Conservation (phyloP, 805 yeast genomes). For the Saccharomycopsis sp. region DNA sequence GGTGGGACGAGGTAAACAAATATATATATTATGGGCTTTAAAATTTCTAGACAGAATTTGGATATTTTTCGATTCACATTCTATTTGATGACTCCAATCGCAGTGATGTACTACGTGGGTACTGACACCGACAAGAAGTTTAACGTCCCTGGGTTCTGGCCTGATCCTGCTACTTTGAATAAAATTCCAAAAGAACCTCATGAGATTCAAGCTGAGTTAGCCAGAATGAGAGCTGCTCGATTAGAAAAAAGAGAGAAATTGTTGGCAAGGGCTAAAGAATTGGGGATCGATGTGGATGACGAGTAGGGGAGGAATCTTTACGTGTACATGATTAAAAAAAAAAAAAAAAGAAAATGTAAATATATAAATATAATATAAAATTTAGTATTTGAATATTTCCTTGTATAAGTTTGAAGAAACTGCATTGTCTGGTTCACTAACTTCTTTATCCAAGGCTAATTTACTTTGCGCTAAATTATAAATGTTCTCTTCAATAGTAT, state of each 20-base stretch:
- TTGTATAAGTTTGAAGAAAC: constrained; percentile 8
- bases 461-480: constrained; percentile 82
- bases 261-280: constrained; percentile 62
- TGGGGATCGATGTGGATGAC: constrained; percentile 20
- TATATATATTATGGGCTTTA: no score
- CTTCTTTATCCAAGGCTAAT: constrained; percentile 60
- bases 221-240: constrained; percentile 74
- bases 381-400: constrained; percentile 8
- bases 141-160: constrained; percentile 94
- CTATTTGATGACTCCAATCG: constrained; percentile 77
- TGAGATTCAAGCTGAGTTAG: constrained; percentile 86
- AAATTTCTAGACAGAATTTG: constrained; percentile 18
- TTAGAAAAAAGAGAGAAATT: constrained; percentile 64
- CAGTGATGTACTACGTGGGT: constrained; percentile 92
- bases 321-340: no score
- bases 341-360: no score
- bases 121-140: constrained; percentile 82
- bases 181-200: constrained; percentile 89
- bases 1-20: no score
- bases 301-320: not conserved
- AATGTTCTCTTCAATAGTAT: constrained; percentile 86
- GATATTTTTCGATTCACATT: constrained; percentile 51
- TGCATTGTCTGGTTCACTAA: constrained; percentile 4
- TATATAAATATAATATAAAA: no score
- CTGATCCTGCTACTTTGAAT: constrained; percentile 87